phyloP scores from a whole-genome alignment of 2,329 filamentous ascomycete genomes.

The Pseudovirgaria hyperparasitica region DNA sequence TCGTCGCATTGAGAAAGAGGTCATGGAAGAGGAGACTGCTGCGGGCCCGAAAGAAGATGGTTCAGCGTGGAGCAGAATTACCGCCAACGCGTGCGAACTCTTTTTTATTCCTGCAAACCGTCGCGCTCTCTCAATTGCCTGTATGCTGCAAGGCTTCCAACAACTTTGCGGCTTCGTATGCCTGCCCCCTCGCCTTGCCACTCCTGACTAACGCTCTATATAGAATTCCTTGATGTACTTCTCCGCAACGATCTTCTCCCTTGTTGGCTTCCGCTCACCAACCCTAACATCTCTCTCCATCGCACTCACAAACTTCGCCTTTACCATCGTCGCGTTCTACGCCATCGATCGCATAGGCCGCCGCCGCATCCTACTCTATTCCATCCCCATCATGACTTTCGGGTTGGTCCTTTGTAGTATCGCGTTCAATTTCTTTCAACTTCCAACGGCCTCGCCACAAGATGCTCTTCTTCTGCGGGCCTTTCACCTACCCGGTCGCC shows the following conservation, averaged over 20 bases:
- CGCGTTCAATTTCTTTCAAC: conserved; percentile 53
- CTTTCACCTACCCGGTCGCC: conserved; percentile 10
- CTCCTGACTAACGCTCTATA: background rate
- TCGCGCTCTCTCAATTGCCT: conserved; percentile 71
- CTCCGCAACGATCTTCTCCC: conserved; percentile 33
- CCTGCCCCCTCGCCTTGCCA: conserved; percentile 2
- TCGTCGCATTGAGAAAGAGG: conserved; percentile 59
- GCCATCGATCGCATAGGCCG: conserved; percentile 32
- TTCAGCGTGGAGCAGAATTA: too few species aligned
- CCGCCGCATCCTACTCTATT: conserved; percentile 58
- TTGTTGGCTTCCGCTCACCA: conserved; percentile 32
- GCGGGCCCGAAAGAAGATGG: conserved; percentile 22
- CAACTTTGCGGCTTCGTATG: conserved; percentile 56
- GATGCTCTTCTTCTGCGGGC: conserved; percentile 4
- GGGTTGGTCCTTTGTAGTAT: conserved; percentile 59
- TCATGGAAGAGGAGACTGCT: conserved; percentile 53
- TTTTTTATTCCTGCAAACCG: conserved; percentile 39
- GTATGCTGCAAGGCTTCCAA: conserved; percentile 74
- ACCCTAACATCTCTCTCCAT: conserved; percentile 32
- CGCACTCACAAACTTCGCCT: conserved; percentile 32
- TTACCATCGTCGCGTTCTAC: conserved; percentile 33
- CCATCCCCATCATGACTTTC: conserved; percentile 70
- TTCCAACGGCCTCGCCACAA: conserved; percentile 9
- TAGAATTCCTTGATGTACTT: conserved; percentile 37
- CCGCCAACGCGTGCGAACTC: conserved; percentile 41